Base-by-base conservation (phyloP, 129 eudicot species). In the Tagetes erecta region DNA sequence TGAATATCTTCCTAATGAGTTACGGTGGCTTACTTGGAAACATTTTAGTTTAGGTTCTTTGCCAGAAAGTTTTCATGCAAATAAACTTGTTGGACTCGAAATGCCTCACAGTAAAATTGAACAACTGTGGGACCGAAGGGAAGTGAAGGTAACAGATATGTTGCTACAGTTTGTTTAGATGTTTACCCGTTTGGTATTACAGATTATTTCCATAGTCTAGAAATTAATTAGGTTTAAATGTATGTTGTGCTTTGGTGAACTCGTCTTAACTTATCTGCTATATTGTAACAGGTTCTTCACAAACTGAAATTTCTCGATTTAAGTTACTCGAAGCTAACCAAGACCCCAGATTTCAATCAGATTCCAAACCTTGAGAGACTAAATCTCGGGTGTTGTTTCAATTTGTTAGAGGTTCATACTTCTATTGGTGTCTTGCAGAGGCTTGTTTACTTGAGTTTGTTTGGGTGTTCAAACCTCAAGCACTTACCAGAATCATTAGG, bases 351-450 rank as follows among this genome's bases (percentile, higher is more conserved):
- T 60, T 67, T 67, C 59, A 53, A 36, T 40, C 44, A 67, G 58
- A 52, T 76, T 39, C 76, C 81, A 33, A 68, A 70, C 73, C 81
- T 77, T 20, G 81, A 77, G 55, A 69, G 70, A 45, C 70, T 77
- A 60, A 44, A 39, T 47, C 70, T 77, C 37, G 66, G 57, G 8
- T 39, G 57, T 31, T 77, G 81, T 68, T 14, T 38, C 39, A 56
- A 20, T 47, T 77, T 77, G 52, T 39, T 8, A 10, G 81, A 70
- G 63, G 70, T 77, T 69, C 71, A 77, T 53, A 20, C 49, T 8
- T 77, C 81, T 46, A 10, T 77, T 45, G 81, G 76, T 35, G 55
- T 38, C 27, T 73, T 68, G 20, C 44, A 36, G 44, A 58, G 31
- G 31, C 81, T 77, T 53, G 34, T 53, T 53, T 53, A 53, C 59